phyloP scores from a whole-genome alignment of 768 basidiomycete species.

The Xerocomus brunneocitrinus region DNA sequence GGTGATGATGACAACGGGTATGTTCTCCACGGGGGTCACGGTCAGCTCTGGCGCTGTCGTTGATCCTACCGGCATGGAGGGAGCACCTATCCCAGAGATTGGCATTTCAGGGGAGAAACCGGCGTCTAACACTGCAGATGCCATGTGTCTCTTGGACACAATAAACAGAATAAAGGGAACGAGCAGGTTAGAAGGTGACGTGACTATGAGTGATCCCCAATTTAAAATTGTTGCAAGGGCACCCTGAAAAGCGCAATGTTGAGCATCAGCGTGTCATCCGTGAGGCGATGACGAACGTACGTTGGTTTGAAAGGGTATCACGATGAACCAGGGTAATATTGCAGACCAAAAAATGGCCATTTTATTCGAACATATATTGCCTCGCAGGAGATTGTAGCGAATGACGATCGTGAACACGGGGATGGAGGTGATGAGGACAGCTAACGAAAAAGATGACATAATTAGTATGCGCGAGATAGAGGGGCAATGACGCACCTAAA shows the following conservation, averaged over 20 bases:
- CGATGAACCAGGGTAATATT: slow-evolving; percentile 20
- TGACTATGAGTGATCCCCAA: slow-evolving; percentile 25
- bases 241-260: slow-evolving; percentile 1
- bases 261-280: neutral
- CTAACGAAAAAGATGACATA: neutral
- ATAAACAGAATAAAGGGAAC: slow-evolving; percentile 21
- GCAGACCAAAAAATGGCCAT: slow-evolving; percentile 23
- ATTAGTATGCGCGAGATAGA: neutral
- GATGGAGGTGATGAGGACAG: slow-evolving; percentile 24
- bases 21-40: neutral
- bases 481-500: slow-evolving; percentile 7
- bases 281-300: slow-evolving; percentile 2
- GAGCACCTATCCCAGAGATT: neutral
- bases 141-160: slow-evolving; percentile 15
- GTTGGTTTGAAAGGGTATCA: slow-evolving; percentile 24
- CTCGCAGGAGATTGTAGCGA: slow-evolving; percentile 23
- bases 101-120: slow-evolving; percentile 4
- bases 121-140: slow-evolving; percentile 18
- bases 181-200: slow-evolving; percentile 20
- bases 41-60: neutral
- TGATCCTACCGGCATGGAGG: neutral
- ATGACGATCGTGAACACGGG: slow-evolving; percentile 23
- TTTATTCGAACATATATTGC: slow-evolving; percentile 22
- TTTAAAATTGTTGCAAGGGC: slow-evolving; percentile 17
- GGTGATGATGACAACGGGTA: slow-evolving; percentile 19